A percentile compares a stretch with the other conserved stretches of the same genome.
These are phyloP conservation scores for Veloboletus limbatus DNA, from an alignment of 1,284 basidiomycete genomes.

Conservation along the genomic window DNA sequence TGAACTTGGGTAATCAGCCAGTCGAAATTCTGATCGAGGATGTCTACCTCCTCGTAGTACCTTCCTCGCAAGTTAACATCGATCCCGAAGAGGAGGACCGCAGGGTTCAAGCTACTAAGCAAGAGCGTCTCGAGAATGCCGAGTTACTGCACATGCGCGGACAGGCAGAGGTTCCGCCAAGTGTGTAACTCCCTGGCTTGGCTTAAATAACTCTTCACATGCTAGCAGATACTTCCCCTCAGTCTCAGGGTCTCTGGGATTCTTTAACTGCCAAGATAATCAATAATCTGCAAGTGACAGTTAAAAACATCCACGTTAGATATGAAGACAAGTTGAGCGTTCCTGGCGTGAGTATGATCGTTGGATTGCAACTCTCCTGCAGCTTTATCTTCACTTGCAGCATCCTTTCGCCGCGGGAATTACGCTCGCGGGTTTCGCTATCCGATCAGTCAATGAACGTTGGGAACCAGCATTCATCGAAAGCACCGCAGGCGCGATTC, in stretches of 20 bases:
- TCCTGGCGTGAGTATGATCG: constrained; percentile 64
- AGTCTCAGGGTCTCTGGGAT: constrained; percentile 79
- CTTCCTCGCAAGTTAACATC: constrained; percentile 68
- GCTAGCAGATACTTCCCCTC: constrained; percentile 57
- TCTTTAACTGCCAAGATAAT: constrained; percentile 90
- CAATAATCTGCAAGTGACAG: constrained; percentile 95
- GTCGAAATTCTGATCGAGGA: constrained; percentile 93
- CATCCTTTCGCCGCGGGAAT: constrained; percentile 95
- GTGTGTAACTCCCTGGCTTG: constrained; percentile 33
- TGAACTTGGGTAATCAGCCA: constrained; percentile 90
- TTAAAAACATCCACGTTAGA: constrained; percentile 93
- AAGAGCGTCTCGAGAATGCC: constrained; percentile 85
- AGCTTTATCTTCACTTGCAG: constrained; percentile 36
- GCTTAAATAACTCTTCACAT: not conserved
- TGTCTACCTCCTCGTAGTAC: constrained; percentile 91
- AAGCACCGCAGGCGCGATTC: constrained; percentile 84
- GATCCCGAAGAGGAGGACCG: constrained; percentile 86
- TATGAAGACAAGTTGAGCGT: constrained; percentile 96
- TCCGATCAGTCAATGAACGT: constrained; percentile 87
- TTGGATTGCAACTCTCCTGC: not conserved
- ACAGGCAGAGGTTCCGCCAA: constrained; percentile 52
- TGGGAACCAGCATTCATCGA: constrained; percentile 98
- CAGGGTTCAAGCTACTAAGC: constrained; percentile 82
- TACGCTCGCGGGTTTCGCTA: constrained; percentile 90
- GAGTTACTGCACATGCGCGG: constrained; percentile 80